Evolutionary conservation across 257 asterid species (phyloP).

Genomic region (Henckelia pumila): DNA sequence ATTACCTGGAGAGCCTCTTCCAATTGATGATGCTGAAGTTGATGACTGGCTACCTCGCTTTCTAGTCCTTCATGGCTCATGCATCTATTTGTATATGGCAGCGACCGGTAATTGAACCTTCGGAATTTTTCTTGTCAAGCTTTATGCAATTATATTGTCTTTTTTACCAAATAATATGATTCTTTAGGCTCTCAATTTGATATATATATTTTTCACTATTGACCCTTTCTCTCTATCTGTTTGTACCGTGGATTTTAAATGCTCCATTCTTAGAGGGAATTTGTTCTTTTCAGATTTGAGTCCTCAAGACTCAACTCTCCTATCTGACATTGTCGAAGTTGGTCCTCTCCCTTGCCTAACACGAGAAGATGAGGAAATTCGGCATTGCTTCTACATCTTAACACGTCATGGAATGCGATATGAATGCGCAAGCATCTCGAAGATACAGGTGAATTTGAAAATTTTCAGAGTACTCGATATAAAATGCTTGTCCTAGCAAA

Average conservation of each 20-base stretch:
- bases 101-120: conserved; percentile 57
- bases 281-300: conserved; percentile 62
- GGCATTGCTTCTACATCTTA: conserved; percentile 71
- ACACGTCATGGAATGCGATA: conserved; percentile 85
- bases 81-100: conserved; percentile 57
- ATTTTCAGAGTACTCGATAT: background rate
- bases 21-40: conserved; percentile 80
- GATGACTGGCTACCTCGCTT: conserved; percentile 97
- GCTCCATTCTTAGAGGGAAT: background rate
- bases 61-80: conserved; percentile 80
- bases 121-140: background rate
- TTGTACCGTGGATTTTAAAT: background rate
- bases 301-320: conserved; percentile 88
- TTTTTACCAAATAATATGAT: background rate
- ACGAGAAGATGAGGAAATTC: conserved; percentile 63
- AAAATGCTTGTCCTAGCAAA: background rate
- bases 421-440: conserved; percentile 81
- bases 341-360: conserved; percentile 61
- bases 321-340: conserved; percentile 77
- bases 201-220: too few relatives aligned
- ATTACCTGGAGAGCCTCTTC: conserved; percentile 87
- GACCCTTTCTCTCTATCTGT: background rate
- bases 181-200: background rate
- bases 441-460: conserved; percentile 59
- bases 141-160: too few relatives aligned